Evolutionary conservation across 495 filamentous ascomycete genomes (phyloP).

Genomic region (Penicillium samsonianum): DNA sequence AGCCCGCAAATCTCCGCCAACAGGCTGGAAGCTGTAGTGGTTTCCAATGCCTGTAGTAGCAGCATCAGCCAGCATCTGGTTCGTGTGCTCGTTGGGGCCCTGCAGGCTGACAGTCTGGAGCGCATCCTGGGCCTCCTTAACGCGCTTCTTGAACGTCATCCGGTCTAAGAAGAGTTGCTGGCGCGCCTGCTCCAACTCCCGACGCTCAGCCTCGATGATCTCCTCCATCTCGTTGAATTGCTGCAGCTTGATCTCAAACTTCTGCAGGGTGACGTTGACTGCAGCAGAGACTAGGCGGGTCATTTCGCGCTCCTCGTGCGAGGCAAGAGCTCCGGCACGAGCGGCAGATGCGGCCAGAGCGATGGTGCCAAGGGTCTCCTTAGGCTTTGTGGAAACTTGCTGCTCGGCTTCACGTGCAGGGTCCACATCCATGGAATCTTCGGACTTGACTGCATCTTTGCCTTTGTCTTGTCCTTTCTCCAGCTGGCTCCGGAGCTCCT

Average conservation of each 20-base stretch:
- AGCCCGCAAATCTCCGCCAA: slow-evolving; percentile 41
- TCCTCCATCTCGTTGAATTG: slow-evolving; percentile 97
- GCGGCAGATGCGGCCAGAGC: slow-evolving; percentile 83
- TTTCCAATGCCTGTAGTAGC: slow-evolving; percentile 51
- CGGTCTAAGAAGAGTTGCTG: slow-evolving; percentile 94
- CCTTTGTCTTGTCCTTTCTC: slow-evolving; percentile 61
- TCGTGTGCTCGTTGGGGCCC: slow-evolving; percentile 57
- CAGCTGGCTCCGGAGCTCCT: slow-evolving; percentile 69
- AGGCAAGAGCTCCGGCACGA: slow-evolving; percentile 82
- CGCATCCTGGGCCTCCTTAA: slow-evolving; percentile 78
- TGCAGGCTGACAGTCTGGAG: slow-evolving; percentile 61
- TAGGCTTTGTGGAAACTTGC: slow-evolving; percentile 31
- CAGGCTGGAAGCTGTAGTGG: slow-evolving; percentile 62
- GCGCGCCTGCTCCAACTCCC: slow-evolving; percentile 85
- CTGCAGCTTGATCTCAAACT: slow-evolving; percentile 79
- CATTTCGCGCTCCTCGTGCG: slow-evolving; percentile 95
- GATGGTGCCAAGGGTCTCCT: slow-evolving; percentile 65
- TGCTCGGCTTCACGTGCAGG: slow-evolving; percentile 32
- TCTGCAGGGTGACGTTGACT: slow-evolving; percentile 80
- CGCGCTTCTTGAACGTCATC: slow-evolving; percentile 82
- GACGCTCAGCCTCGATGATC: slow-evolving; percentile 84
- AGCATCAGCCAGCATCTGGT: slow-evolving; percentile 51
- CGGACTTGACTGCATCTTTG: slow-evolving; percentile 59
- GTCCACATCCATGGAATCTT: slow-evolving; percentile 72
- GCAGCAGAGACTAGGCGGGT: slow-evolving; percentile 82